A percentile compares a stretch with the other conserved stretches of the same genome.
Conservation (phyloP, 192 early-diverging fungal genomes). For the Umbelopsis vinacea region DNA sequence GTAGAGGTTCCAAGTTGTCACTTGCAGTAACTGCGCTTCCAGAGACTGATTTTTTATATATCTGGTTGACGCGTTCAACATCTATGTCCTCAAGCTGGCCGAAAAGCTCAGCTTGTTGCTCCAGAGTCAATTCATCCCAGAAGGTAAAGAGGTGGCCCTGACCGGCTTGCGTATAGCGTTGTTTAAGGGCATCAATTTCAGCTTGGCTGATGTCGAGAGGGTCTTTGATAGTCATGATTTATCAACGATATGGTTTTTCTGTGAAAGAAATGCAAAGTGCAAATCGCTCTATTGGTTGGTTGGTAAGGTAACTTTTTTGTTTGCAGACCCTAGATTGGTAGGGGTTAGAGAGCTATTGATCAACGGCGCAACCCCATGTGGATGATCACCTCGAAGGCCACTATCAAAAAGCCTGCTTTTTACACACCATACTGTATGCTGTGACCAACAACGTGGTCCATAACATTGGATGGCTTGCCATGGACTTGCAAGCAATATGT, state of each 20-base stretch:
- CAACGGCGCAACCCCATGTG: no score
- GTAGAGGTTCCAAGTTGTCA: constrained; percentile 65
- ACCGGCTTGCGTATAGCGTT: constrained; percentile 60
- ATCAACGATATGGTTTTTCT: not conserved
- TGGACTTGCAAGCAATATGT: no score
- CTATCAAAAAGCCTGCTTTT: no score
- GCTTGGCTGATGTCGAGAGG: not conserved
- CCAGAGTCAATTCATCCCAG: constrained; percentile 67
- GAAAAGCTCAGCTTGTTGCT: constrained; percentile 59
- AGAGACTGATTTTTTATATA: constrained; percentile 69
- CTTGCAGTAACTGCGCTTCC: constrained; percentile 31
- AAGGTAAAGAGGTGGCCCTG: constrained; percentile 88
- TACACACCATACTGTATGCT: no score
- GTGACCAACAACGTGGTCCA: no score
- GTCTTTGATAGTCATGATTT: constrained; percentile 30
- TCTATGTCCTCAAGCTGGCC: constrained; percentile 72
- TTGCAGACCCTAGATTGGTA: not conserved
- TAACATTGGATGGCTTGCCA: no score
- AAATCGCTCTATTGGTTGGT: not conserved
- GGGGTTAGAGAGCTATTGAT: not conserved
- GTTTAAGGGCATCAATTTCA: constrained; percentile 25
- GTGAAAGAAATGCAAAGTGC: not conserved
- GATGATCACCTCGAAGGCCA: no score
- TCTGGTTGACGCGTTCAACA: constrained; percentile 71
- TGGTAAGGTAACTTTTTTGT: not conserved